phyloP scores from a whole-genome alignment of 2,329 filamentous ascomycete genomes.

The Claviceps arundinis region DNA sequence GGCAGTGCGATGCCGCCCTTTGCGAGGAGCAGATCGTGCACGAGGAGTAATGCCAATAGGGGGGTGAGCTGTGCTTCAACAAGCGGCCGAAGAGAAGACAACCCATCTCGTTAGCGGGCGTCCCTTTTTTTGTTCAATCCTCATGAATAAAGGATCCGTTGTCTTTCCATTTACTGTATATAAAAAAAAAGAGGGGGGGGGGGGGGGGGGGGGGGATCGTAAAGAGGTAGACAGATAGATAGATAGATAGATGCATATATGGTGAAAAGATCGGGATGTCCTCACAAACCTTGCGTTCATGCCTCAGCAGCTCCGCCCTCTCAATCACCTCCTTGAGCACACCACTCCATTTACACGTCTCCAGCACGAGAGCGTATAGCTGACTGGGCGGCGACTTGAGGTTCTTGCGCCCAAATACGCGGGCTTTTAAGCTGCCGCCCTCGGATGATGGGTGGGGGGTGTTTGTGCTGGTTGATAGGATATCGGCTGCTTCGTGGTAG shows the following conservation, averaged over 20 bases:
- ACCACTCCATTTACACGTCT: slow-evolving; percentile 81
- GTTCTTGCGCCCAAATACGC: slow-evolving; percentile 62
- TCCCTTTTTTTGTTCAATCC: background rate
- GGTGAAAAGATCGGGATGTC: background rate
- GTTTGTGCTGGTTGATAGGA: slow-evolving; percentile 41
- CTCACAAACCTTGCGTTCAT: slow-evolving; percentile 64
- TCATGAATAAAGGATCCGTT: background rate
- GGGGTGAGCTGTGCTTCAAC: slow-evolving; percentile 53
- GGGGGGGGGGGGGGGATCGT: too few relatives aligned
- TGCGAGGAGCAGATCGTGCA: slow-evolving; percentile 73
- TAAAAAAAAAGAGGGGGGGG: background rate
- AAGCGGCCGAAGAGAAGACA: background rate
- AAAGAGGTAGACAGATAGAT: too few relatives aligned
- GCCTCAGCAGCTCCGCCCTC: slow-evolving; percentile 56
- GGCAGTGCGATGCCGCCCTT: slow-evolving; percentile 76
- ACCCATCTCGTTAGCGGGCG: background rate
- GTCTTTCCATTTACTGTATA: background rate
- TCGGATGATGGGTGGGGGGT: slow-evolving; percentile 16
- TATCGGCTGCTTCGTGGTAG: slow-evolving; percentile 77
- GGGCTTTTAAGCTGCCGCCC: slow-evolving; percentile 76
- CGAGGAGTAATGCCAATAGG: slow-evolving; percentile 63
- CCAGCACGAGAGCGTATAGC: slow-evolving; percentile 74
- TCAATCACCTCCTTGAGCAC: slow-evolving; percentile 87
- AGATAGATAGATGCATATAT: too few relatives aligned
- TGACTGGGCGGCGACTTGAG: slow-evolving; percentile 69